Evolutionary conservation across 2,329 filamentous ascomycete species (phyloP), one percentile per base, ranked within the genome.

Genomic region (Pseudocercospora eumusae): DNA sequence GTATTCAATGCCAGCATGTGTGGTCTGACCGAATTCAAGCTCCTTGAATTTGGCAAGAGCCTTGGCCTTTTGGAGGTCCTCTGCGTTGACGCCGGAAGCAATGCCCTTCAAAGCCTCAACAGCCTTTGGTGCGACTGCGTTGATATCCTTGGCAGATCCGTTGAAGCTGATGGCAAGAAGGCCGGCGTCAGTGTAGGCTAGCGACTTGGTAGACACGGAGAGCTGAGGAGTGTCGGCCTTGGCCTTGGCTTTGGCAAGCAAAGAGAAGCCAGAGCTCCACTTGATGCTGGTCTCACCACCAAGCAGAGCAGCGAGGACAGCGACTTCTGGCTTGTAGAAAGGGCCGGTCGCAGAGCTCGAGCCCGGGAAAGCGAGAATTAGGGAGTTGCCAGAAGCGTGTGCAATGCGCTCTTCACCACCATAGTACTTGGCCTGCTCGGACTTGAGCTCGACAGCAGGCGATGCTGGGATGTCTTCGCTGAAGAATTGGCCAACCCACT

Each of bases 401-500:
- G 90, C 83, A 69, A 90, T 90, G 71, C 95, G 91, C 82, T 96
- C 91, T 84, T 99, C 92, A 75, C 95, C 96, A 77, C 95, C 95
- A 75, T 87, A 90, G 87, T 98, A 99, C 80, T 93, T 95, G 76
- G 87, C 85, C 67, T 89, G 82, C 69, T 86, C 79, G 65, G 82
- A 80, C 75, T 86, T 84, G 66, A 89, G 79, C 44, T 80, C 71
- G 69, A 83, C 78, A 72, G 82, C 80, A 78, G 72, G 70, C 56
- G 74, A 73, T 70, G 82, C 76, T 62, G 88, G 84, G 55, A 90
- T 82, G 63, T 84, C 83, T 36, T 54, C 52, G 76, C 87, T 86
- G 84, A 99, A 98, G 85, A 97, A 97, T 76, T 96, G 87, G 74
- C 88, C 86, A 66, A 96, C 88, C 93, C 93, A 98, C 82, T 95